Conservation (phyloP, 805 yeast genomes). For the Zygotorulaspora florentina region DNA sequence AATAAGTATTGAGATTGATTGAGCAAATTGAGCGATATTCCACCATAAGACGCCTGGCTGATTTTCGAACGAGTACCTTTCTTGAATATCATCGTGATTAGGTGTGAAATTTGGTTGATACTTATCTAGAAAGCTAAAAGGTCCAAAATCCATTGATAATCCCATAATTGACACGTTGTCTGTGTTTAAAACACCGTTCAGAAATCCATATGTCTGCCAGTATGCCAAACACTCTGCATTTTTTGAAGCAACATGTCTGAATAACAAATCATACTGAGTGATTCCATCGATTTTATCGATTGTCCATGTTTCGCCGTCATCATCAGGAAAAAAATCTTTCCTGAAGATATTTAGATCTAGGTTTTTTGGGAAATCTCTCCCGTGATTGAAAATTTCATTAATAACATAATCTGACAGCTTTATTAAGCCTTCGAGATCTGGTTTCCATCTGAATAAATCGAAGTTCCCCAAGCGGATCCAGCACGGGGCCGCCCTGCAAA, state of each 20-base stretch:
- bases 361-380: slow-evolving; percentile 29
- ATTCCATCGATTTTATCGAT: slow-evolving; percentile 34
- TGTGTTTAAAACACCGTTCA: slow-evolving; percentile 92
- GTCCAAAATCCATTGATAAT: slow-evolving; percentile 87
- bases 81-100: slow-evolving; percentile 74
- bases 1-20: slow-evolving; percentile 72
- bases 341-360: slow-evolving; percentile 22
- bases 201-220: slow-evolving; percentile 89
- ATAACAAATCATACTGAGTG: slow-evolving; percentile 66
- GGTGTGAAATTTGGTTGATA: slow-evolving; percentile 82
- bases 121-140: slow-evolving; percentile 84
- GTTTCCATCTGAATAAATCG: slow-evolving; percentile 72
- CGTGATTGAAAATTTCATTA: slow-evolving; percentile 50
- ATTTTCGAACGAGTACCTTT: slow-evolving; percentile 74
- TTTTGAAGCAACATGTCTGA: slow-evolving; percentile 61
- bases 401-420: slow-evolving; percentile 69
- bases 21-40: slow-evolving; percentile 83
- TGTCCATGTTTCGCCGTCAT: slow-evolving; percentile 21
- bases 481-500: slow-evolving; percentile 73
- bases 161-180: slow-evolving; percentile 93
- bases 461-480: slow-evolving; percentile 91
- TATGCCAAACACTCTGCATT: slow-evolving; percentile 75
- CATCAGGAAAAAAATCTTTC: slow-evolving; percentile 29
- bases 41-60: slow-evolving; percentile 90
- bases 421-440: slow-evolving; percentile 59